phyloP scores from a whole-genome alignment of 192 early-diverging fungal species.

The Allomyces arbusculus region DNA sequence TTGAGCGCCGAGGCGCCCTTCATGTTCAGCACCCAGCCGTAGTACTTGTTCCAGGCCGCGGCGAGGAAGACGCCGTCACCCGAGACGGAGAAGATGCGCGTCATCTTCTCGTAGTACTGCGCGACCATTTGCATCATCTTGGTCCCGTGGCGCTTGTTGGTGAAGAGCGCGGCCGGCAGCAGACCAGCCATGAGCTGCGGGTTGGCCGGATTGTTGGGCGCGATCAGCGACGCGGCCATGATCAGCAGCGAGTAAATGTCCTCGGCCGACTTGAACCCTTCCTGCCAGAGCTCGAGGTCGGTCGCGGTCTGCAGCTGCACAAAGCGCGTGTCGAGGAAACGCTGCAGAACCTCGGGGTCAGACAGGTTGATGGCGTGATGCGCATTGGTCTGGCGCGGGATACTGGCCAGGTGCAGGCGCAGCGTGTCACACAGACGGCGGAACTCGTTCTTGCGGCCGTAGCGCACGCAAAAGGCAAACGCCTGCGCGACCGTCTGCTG shows the following conservation, averaged over 20 bases:
- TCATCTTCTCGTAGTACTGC: slow-evolving; percentile 97
- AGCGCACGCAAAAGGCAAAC: slow-evolving; percentile 87
- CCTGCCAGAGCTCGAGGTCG: slow-evolving; percentile 97
- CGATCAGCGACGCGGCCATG: slow-evolving; percentile 52
- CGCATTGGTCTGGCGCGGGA: slow-evolving; percentile 49
- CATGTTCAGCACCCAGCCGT: slow-evolving; percentile 41
- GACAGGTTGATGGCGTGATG: slow-evolving; percentile 82
- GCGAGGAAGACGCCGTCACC: slow-evolving; percentile 97
- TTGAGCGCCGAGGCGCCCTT: slow-evolving; percentile 56
- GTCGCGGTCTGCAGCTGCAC: slow-evolving; percentile 86
- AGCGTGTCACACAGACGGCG: slow-evolving; percentile 91
- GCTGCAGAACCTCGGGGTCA: slow-evolving; percentile 88
- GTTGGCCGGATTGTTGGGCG: slow-evolving; percentile 61
- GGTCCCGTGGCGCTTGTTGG: not conserved
- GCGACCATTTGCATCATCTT: slow-evolving; percentile 54
- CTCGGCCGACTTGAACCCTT: slow-evolving; percentile 90
- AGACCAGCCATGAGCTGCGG: not conserved
- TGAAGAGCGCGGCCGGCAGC: not conserved
- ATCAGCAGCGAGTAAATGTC: slow-evolving; percentile 83
- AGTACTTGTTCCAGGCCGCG: slow-evolving; percentile 87
- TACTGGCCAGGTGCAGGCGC: slow-evolving; percentile 57
- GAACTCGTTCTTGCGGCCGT: slow-evolving; percentile 95
- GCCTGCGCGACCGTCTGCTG: slow-evolving; percentile 78
- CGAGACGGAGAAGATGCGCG: slow-evolving; percentile 86
- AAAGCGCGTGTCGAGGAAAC: slow-evolving; percentile 90